These are phyloP conservation scores for Dentipellis fragilis DNA, from an alignment of 768 basidiomycete genomes.

Conservation along the genomic window DNA sequence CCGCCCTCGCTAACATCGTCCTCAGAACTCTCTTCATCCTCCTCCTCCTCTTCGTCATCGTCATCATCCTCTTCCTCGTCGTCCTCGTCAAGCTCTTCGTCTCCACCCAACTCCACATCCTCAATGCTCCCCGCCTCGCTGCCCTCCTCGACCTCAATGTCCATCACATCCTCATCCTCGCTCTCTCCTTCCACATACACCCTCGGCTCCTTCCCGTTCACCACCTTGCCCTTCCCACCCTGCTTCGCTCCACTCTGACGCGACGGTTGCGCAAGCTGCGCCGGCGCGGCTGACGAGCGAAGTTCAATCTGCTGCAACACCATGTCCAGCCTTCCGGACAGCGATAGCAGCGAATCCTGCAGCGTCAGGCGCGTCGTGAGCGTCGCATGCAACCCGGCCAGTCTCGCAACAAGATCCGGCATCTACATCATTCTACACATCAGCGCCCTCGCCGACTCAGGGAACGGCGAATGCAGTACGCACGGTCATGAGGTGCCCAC, in stretches of 20 bases:
- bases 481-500: constrained; percentile 91
- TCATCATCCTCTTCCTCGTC: constrained; percentile 38
- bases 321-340: constrained; percentile 88
- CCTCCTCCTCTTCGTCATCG: constrained; percentile 30
- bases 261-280: constrained; percentile 30
- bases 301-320: constrained; percentile 90
- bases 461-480: constrained; percentile 20
- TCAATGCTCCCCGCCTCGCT: constrained; percentile 69
- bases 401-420: constrained; percentile 81
- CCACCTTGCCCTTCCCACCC: constrained; percentile 25
- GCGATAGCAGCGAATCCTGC: constrained; percentile 74
- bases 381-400: constrained; percentile 77
- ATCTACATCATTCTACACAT: constrained; percentile 42
- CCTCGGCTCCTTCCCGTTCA: constrained; percentile 22
- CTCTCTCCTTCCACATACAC: constrained; percentile 78
- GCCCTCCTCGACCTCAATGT: constrained; percentile 49
- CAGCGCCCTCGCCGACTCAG: background rate
- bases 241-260: constrained; percentile 19
- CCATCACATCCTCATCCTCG: constrained; percentile 44
- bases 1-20: constrained; percentile 24
- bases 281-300: constrained; percentile 63
- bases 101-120: constrained; percentile 65
- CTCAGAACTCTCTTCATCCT: constrained; percentile 45
- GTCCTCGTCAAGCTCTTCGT: constrained; percentile 43
- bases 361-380: constrained; percentile 71